Base-by-base conservation (phyloP, 2,329 filamentous ascomycete genomes). In the Ascochyta rabiei region DNA sequence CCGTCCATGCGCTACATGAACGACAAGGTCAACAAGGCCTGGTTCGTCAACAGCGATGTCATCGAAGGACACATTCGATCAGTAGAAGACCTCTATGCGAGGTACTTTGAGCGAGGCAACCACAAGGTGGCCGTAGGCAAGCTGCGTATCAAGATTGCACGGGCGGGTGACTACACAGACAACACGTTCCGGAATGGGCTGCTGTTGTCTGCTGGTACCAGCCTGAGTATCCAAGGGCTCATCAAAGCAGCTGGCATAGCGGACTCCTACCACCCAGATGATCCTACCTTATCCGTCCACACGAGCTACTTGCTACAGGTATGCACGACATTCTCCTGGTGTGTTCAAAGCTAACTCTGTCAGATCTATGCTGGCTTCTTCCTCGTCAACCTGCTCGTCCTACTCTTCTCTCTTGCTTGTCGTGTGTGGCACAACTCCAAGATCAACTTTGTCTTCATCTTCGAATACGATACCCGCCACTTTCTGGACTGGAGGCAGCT, bases 391-490 rank as follows among this genome's bases (percentile, higher is more conserved):
- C 82, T 91, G 39, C 80, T 98, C 18, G 88, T 96, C 68, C 79
- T 89, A 9, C 78, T 96, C n/a, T 98, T 98, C 70, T 91, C 89
- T 68, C 68, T 96, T 31, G 88, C 92, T 68, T 96, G 93, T 72
- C 86, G 87, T 51, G 77, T 96, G 15, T 99, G 93, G 91, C 86
- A 86, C 6, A 80, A 80, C 46, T 87, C 88, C 72, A 96, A 93
- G 75, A 90, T 99, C 76, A 99, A 99, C 72, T 98, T 98, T 73
- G 85, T 89, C 48, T 97, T 97, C 74, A 91, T 98, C 64, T 99
- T 99, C 70, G 95, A 99, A 76, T 95, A 96, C 70, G 93, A 98
- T 78, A 87, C 88, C 48, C 84, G 93, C 53, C 87, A 95, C 72
- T 86, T 88, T 60, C 79, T 98, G 24, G 91, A 98, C 74, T 99